Percentiles rank a stretch among this genome's conserved stretches.
Conservation (phyloP, 805 yeast species). For the Zygosaccharomyces siamensis region DNA sequence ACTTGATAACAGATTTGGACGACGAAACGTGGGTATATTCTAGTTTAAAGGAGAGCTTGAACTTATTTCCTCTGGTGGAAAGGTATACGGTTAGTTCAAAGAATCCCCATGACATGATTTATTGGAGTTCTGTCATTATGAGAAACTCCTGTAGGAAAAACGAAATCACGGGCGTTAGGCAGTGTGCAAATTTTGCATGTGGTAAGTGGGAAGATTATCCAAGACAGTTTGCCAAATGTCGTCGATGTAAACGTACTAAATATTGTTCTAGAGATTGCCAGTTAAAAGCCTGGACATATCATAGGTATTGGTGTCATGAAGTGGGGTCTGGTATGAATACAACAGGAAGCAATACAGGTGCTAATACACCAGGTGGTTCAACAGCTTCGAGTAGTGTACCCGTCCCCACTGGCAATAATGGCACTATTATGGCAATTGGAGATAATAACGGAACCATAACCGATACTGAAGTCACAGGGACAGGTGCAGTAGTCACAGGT, state of each 20-base stretch:
- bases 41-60: constrained; percentile 45
- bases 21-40: constrained; percentile 33
- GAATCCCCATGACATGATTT: constrained; percentile 74
- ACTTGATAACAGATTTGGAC: constrained; percentile 32
- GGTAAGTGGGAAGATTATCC: constrained; percentile 92
- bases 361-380: constrained; percentile 17
- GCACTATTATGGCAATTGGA: constrained; percentile 1
- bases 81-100: constrained; percentile 67
- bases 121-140: constrained; percentile 98
- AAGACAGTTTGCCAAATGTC: constrained; percentile 89
- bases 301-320: constrained; percentile 86
- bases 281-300: constrained; percentile 85
- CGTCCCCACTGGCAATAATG: constrained; percentile 3
- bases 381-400: constrained; percentile 5
- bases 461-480: not conserved
- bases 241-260: constrained; percentile 90
- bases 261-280: constrained; percentile 93
- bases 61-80: constrained; percentile 88
- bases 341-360: constrained; percentile 18
- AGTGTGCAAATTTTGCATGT: constrained; percentile 89
- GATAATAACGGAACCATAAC: not conserved
- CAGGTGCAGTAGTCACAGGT: not conserved
- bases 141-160: constrained; percentile 91
- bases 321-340: constrained; percentile 32
- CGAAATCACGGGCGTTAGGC: constrained; percentile 81